These are phyloP conservation scores for Chamaecyparis obtusa DNA, from an alignment of 75 land plant genomes.

Conservation along the genomic window DNA sequence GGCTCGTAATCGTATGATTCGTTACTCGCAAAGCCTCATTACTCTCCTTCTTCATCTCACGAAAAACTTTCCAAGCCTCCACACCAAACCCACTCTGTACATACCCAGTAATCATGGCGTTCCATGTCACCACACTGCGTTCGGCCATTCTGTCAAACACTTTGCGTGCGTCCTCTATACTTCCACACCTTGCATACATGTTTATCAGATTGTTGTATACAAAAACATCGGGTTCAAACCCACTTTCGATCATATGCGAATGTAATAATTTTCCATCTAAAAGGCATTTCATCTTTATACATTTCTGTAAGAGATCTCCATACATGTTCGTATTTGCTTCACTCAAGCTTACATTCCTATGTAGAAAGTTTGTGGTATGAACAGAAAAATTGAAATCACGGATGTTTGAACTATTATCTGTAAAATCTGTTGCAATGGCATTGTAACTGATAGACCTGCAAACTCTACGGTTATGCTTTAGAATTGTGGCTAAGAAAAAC, in stretches of 20 bases:
- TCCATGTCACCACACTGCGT: constrained; percentile 16
- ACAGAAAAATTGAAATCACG: neutral
- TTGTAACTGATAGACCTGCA: neutral
- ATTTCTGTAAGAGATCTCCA: neutral
- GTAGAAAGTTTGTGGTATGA: neutral
- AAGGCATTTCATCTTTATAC: neutral
- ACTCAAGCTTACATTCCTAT: neutral
- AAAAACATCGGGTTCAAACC: constrained; percentile 9
- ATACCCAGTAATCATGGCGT: constrained; percentile 15
- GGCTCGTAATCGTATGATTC: neutral
- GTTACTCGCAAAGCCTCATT: neutral
- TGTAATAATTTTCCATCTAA: neutral
- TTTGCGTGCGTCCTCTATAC: constrained; percentile 8
- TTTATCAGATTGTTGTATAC: constrained; percentile 14
- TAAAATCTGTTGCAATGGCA: neutral
- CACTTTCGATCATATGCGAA: neutral
- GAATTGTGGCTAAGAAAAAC: neutral
- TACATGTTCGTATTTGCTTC: neutral
- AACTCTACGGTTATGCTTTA: neutral
- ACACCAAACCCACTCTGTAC: neutral
- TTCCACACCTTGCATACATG: constrained; percentile 20
- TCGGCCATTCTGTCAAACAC: neutral
- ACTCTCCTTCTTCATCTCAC: neutral
- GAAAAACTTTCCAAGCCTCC: constrained; percentile 12
- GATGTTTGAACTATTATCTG: neutral